Evolutionary conservation across 2,329 filamentous ascomycete genomes (phyloP), one percentile per base, ranked within the genome.

Genomic region (Paecilomyces sp.): DNA sequence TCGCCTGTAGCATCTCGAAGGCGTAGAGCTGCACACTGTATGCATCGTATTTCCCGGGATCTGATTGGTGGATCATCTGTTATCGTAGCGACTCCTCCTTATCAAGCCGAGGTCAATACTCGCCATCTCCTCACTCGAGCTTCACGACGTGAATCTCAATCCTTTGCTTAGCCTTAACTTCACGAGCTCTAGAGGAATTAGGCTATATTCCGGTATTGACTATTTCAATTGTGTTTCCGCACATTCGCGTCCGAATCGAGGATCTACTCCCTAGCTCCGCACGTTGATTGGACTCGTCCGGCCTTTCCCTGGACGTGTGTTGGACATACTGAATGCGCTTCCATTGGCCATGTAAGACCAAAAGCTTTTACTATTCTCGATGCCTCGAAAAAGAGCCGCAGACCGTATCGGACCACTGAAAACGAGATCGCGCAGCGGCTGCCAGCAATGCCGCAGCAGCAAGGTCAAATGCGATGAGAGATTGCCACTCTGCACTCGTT

Each of bases 381-480:
- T 47, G 41, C 41, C 41, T 47, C 41, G 41, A 47, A 47, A 11
- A 47, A 47, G 41, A n/a, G 18, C 3, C 5, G 18, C 41, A 47
- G 41, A 47, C 41, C 41, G 41, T 8, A 22, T 47, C 41, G 41
- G 41, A 6, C 41, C 41, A 2, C 41, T 47, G n/a, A 47, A 47
- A 47, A 47, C 41, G 41, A n/a, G 41, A n/a, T 47, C 41, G 15
- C 41, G 41, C 41, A 47, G 41, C 18, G 59, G 59, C 54, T 61
- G 59, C 24, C 55, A 61, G 22, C 58, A 56, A 31, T 64, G 66
- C 5, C 65, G 66, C 4, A 47, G 41, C 9, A 62, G 66, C 30
- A 63, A 64, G 57, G 63, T 66, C 18, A 66, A 67, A 52, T 68
- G 65, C 53, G 66, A 68, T 34, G 64, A 67, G 50, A 62, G 51